Evolutionary conservation across 2,329 filamentous ascomycete genomes (phyloP).

Genomic region (Claviceps paspali): DNA sequence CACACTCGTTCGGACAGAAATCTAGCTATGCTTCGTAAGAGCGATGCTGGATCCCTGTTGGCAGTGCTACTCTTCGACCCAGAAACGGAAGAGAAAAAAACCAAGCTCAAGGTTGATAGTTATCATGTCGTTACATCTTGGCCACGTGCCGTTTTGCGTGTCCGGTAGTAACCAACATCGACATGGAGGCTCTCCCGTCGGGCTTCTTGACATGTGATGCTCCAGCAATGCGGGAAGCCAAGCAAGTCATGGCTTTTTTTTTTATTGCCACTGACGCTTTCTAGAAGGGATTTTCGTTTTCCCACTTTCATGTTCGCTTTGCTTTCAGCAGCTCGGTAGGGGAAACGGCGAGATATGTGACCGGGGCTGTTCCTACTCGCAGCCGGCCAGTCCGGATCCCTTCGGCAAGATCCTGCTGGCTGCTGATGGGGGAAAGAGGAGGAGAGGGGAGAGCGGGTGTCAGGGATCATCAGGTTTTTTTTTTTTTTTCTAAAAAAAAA

Average conservation of each 20-base stretch:
- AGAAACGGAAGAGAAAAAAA: too few relatives aligned
- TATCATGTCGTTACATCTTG: not conserved
- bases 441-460: too few relatives aligned
- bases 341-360: too few relatives aligned
- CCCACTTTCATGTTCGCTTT: not conserved
- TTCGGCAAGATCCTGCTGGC: not conserved
- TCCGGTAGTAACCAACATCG: not conserved
- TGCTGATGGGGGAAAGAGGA: not conserved
- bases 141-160: conserved; percentile 3
- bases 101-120: too few relatives aligned
- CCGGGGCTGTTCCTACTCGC: too few relatives aligned
- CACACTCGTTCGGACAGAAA: not conserved
- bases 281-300: too few relatives aligned
- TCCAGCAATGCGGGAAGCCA: not conserved
- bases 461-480: too few relatives aligned
- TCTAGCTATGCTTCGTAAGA: not conserved
- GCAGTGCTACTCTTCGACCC: too few relatives aligned
- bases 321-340: too few relatives aligned
- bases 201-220: not conserved
- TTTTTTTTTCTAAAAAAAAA: too few relatives aligned
- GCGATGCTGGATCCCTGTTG: not conserved
- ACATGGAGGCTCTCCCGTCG: not conserved
- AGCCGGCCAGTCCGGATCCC: not conserved
- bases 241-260: too few relatives aligned
- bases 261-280: too few relatives aligned